phyloP scores from a whole-genome alignment of 768 basidiomycete species.

The Zangia roseola region DNA sequence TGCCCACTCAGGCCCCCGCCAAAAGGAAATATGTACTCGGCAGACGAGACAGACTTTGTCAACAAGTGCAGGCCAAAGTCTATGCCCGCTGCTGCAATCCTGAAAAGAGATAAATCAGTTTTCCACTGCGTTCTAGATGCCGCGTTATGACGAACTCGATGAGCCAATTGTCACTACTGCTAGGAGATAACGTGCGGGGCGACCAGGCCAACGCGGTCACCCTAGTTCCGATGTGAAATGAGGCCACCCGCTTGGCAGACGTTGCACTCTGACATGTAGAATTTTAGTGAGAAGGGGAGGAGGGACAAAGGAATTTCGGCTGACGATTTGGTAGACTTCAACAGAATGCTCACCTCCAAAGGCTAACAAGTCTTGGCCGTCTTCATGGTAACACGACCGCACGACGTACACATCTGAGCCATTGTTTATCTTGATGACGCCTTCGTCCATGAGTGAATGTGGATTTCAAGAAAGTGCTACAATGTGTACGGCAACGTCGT shows the following conservation, averaged over 20 bases:
- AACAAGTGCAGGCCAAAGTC: constrained; percentile 74
- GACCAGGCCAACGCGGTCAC: constrained; percentile 82
- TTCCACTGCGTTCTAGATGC: constrained; percentile 1
- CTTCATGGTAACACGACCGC: constrained; percentile 60
- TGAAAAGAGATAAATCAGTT: constrained; percentile 30
- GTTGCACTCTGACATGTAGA: constrained; percentile 37
- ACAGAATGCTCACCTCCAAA: constrained; percentile 73
- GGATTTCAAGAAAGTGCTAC: too few relatives aligned
- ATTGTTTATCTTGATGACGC: constrained; percentile 54
- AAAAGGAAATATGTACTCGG: constrained; percentile 63
- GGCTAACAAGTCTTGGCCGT: constrained; percentile 67
- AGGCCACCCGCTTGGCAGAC: constrained; percentile 53
- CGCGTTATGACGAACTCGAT: constrained; percentile 55
- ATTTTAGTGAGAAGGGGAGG: constrained; percentile 7
- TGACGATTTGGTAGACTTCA: constrained; percentile 63
- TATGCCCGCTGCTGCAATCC: constrained; percentile 64
- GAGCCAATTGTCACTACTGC: constrained; percentile 61
- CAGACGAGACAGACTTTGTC: constrained; percentile 47
- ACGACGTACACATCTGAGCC: constrained; percentile 60
- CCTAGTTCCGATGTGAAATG: constrained; percentile 69
- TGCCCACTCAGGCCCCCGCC: constrained; percentile 82
- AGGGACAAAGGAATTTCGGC: constrained; percentile 24
- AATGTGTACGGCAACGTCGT: too few relatives aligned
- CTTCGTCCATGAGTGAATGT: constrained; percentile 39
- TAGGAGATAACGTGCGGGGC: constrained; percentile 63